Conservation (phyloP, 306 rosid genomes). For the Ammopiptanthus mongolicus region DNA sequence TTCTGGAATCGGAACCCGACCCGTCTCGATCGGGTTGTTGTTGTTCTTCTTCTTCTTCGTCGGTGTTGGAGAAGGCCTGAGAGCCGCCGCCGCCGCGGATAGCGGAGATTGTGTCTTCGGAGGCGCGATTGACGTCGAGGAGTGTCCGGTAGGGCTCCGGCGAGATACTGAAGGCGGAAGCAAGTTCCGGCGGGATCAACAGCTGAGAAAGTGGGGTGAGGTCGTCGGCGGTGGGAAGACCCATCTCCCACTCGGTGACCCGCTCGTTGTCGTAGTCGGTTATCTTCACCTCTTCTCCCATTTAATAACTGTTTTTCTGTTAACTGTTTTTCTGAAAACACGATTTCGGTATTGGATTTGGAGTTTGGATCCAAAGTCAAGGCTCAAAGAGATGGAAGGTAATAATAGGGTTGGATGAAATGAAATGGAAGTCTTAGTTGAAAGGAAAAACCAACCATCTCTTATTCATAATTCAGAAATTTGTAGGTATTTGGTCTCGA, state of each 20-base stretch:
- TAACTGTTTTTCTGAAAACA: background rate
- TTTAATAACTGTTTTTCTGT: background rate
- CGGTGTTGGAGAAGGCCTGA: conserved; percentile 45
- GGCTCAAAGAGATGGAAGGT: background rate
- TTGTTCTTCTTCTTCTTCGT: conserved; percentile 31
- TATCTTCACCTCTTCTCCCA: conserved; percentile 81
- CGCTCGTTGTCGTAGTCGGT: conserved; percentile 52
- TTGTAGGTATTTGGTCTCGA: background rate
- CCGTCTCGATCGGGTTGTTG: conserved; percentile 34
- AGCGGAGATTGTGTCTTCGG: conserved; percentile 55
- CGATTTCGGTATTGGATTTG: background rate
- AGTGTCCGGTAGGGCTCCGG: conserved; percentile 56
- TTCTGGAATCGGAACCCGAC: conserved; percentile 51
- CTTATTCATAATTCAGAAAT: background rate
- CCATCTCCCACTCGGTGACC: conserved; percentile 71
- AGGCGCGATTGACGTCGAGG: conserved; percentile 75
- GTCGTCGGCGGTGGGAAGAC: conserved; percentile 58
- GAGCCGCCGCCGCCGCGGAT: conserved; percentile 41
- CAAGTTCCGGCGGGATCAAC: conserved; percentile 70
- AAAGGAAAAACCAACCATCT: too few relatives aligned
- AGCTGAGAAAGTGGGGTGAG: conserved; percentile 70
- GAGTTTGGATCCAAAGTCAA: background rate
- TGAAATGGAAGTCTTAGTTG: background rate
- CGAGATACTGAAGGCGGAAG: conserved; percentile 79
- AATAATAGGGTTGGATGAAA: background rate